Percentiles rank a stretch among this genome's conserved stretches.
phyloP scores from a whole-genome alignment of 768 basidiomycete genomes.

The Leccinum ochraceum region DNA sequence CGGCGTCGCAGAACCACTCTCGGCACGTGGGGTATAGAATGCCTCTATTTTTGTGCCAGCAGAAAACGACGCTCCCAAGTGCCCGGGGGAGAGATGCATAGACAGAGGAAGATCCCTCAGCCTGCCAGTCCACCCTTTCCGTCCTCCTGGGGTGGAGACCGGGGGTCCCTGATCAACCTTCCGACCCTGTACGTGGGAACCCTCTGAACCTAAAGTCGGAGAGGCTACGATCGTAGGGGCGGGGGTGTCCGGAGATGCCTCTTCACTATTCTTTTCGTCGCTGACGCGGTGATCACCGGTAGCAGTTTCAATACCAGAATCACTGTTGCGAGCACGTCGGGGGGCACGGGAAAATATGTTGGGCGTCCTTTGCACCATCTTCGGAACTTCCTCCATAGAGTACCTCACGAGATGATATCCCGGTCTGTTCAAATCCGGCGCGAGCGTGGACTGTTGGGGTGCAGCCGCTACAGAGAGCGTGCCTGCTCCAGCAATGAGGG shows the following conservation, averaged over 20 bases:
- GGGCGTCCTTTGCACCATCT: neutral
- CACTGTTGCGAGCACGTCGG: slow-evolving; percentile 13
- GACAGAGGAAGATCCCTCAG: slow-evolving; percentile 42
- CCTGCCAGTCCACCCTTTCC: slow-evolving; percentile 37
- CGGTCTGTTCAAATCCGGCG: slow-evolving; percentile 58
- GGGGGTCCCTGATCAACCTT: neutral
- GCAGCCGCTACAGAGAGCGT: slow-evolving; percentile 63
- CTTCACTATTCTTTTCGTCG: slow-evolving; percentile 12
- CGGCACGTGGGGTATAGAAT: slow-evolving; percentile 10
- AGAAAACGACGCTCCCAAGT: slow-evolving; percentile 14
- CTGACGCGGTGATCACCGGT: neutral
- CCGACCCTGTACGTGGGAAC: neutral
- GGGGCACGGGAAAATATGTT: slow-evolving; percentile 3
- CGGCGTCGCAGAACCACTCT: slow-evolving; percentile 16
- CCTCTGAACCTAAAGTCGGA: slow-evolving; percentile 12
- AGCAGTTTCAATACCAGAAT: slow-evolving; percentile 10
- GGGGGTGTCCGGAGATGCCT: slow-evolving; percentile 18
- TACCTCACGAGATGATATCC: slow-evolving; percentile 70
- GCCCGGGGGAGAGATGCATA: slow-evolving; percentile 17
- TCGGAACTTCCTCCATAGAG: slow-evolving; percentile 19
- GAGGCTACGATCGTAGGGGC: slow-evolving; percentile 19
- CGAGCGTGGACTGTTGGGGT: slow-evolving; percentile 47
- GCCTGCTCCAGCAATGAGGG: slow-evolving; percentile 70
- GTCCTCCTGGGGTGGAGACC: slow-evolving; percentile 11
- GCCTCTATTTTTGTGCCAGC: slow-evolving; percentile 10